Percentiles rank a stretch among this genome's conserved stretches.
phyloP scores from a whole-genome alignment of 495 filamentous ascomycete genomes.

The Aspergillus conjunctus region DNA sequence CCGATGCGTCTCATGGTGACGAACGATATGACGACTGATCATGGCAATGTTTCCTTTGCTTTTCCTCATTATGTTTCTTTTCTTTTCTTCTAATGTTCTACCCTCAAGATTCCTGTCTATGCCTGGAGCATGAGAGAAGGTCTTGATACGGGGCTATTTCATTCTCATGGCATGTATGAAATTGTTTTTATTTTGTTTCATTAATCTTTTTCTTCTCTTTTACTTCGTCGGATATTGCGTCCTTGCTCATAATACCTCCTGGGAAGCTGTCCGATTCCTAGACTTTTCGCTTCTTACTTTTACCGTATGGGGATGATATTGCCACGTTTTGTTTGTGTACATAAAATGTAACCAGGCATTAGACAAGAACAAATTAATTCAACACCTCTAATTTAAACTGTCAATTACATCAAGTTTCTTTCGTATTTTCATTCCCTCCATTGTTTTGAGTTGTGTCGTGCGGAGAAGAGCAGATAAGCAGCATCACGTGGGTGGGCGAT shows the following conservation, averaged over 20 bases:
- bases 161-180: constrained; percentile 28
- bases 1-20: constrained; percentile 16
- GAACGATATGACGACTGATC: constrained; percentile 25
- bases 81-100: not conserved
- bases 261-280: constrained; percentile 32
- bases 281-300: constrained; percentile 19
- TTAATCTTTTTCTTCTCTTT: constrained; percentile 18
- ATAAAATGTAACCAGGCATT: constrained; percentile 27
- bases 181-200: constrained; percentile 25
- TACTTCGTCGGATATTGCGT: constrained; percentile 35
- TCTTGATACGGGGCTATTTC: constrained; percentile 15
- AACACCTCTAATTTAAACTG: constrained; percentile 12
- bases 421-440: not conserved
- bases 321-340: constrained; percentile 27
- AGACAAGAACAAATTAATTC: constrained; percentile 23
- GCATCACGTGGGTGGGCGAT: constrained; percentile 35
- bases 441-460: not conserved
- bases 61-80: no score
- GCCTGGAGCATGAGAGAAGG: constrained; percentile 38
- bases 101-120: constrained; percentile 18
- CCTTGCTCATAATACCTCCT: constrained; percentile 47
- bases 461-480: constrained; percentile 8
- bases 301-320: constrained; percentile 10
- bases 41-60: constrained; percentile 18
- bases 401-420: not conserved